Evolutionary conservation across 495 filamentous ascomycete genomes (phyloP).

Genomic region (Penicillium ochrochloron): DNA sequence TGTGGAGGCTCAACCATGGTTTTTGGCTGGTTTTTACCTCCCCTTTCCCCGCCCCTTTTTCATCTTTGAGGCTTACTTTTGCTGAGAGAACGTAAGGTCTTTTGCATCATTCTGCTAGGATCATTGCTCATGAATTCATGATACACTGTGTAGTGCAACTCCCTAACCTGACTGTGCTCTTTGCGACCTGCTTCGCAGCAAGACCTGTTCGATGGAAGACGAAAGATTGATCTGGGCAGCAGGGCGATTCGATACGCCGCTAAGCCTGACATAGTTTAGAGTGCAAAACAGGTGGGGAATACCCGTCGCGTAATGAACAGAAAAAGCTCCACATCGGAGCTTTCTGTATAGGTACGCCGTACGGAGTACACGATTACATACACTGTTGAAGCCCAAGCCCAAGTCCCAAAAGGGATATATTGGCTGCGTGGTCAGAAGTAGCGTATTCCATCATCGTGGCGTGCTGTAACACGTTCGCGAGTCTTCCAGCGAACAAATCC

Average conservation of each 20-base stretch:
- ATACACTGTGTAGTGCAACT: neutral
- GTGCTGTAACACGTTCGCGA: slow-evolving; percentile 6
- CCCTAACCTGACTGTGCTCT: neutral
- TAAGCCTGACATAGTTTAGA: slow-evolving; percentile 28
- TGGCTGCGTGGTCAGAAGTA: slow-evolving; percentile 8
- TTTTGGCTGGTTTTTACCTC: slow-evolving; percentile 22
- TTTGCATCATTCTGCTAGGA: neutral
- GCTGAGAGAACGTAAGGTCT: neutral
- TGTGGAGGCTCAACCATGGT: slow-evolving; percentile 40
- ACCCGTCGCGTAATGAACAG: slow-evolving; percentile 32
- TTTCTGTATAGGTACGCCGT: slow-evolving; percentile 16
- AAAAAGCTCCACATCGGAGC: slow-evolving; percentile 24
- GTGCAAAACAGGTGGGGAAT: slow-evolving; percentile 31
- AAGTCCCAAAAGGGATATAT: slow-evolving; percentile 26
- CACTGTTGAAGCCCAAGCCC: neutral
- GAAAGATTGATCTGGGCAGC: slow-evolving; percentile 24
- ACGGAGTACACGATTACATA: slow-evolving; percentile 2
- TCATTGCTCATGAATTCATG: neutral
- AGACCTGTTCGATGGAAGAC: slow-evolving; percentile 16
- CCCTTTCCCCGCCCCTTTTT: slow-evolving; percentile 35
- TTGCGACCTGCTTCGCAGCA: slow-evolving; percentile 7
- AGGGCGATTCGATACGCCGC: slow-evolving; percentile 29
- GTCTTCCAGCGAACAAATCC: neutral
- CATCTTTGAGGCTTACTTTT: slow-evolving; percentile 8
- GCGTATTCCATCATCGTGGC: neutral